Conservation (phyloP, 2,329 filamentous ascomycete genomes). For the Aspergillus quadricinctus region DNA sequence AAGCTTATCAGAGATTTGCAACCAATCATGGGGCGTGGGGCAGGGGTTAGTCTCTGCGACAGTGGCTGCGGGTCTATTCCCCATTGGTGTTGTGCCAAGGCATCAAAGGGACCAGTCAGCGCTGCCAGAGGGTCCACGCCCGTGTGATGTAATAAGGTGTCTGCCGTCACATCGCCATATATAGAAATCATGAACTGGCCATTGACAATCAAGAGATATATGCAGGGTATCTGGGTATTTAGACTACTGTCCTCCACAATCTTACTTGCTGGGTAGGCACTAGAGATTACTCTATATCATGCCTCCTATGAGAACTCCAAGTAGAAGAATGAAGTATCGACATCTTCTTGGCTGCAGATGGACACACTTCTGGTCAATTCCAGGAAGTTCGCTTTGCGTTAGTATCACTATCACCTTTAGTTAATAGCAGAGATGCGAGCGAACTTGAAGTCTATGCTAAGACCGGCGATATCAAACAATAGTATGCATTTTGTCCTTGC, state of each 20-base stretch:
- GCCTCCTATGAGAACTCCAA: not conserved
- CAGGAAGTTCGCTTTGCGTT: too few relatives aligned
- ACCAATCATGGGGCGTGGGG: not conserved
- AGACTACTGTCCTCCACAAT: not conserved
- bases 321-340: not conserved
- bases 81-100: conserved; percentile 4
- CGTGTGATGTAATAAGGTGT: conserved; percentile 13
- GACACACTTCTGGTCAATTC: too few relatives aligned
- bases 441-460: too few relatives aligned
- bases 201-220: not conserved
- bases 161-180: not conserved
- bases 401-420: too few relatives aligned
- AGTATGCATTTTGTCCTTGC: too few relatives aligned
- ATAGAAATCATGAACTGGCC: not conserved
- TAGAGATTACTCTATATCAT: not conserved
- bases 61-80: conserved; percentile 4
- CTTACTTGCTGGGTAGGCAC: not conserved
- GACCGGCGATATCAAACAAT: too few relatives aligned
- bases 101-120: conserved; percentile 2
- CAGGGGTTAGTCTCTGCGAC: conserved; percentile 4
- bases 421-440: too few relatives aligned
- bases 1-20: conserved; percentile 15
- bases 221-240: not conserved
- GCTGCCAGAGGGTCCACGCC: not conserved
- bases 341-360: not conserved